Conservation (phyloP, 2,329 filamentous ascomycete genomes). For the Stemphylium vesicarium region DNA sequence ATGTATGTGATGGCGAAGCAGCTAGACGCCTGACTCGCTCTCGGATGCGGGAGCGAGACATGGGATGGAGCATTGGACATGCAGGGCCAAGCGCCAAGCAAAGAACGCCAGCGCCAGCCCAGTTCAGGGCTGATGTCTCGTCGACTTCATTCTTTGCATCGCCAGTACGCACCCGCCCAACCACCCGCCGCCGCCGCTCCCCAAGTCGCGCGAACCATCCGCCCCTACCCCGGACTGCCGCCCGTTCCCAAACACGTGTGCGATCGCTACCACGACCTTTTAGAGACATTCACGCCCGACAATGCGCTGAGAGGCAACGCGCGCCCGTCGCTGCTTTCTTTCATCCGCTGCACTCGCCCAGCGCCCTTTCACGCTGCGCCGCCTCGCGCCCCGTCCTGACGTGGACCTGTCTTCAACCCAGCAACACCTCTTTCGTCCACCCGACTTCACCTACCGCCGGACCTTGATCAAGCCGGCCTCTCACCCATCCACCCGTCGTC, state of each 20-base stretch:
- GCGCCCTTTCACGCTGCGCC: too few relatives aligned
- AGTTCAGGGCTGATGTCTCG: constrained; percentile 14
- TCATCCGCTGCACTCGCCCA: too few relatives aligned
- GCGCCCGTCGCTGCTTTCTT: too few relatives aligned
- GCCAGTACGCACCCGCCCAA: constrained; percentile 9
- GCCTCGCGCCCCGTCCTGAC: too few relatives aligned
- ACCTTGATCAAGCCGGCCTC: too few relatives aligned
- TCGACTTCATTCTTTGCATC: constrained; percentile 18
- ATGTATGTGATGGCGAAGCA: too few relatives aligned
- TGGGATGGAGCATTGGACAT: constrained; percentile 1
- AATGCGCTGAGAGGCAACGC: constrained; percentile 5
- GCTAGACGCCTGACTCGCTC: constrained; percentile 2
- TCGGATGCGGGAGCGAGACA: neutral
- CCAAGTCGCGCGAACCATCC: constrained; percentile 14
- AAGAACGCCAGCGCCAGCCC: constrained; percentile 1
- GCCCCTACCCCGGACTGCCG: neutral
- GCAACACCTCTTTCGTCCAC: neutral
- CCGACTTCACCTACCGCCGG: constrained; percentile 11
- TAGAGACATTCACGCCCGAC: constrained; percentile 9
- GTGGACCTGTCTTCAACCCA: too few relatives aligned
- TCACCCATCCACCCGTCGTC: too few relatives aligned
- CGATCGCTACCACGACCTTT: constrained; percentile 16
- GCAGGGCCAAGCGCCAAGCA: constrained; percentile 6
- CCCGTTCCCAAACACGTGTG: constrained; percentile 9
- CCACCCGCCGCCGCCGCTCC: constrained; percentile 1